Conservation (phyloP, 805 yeast genomes). For the Barnettozyma vustinii region DNA sequence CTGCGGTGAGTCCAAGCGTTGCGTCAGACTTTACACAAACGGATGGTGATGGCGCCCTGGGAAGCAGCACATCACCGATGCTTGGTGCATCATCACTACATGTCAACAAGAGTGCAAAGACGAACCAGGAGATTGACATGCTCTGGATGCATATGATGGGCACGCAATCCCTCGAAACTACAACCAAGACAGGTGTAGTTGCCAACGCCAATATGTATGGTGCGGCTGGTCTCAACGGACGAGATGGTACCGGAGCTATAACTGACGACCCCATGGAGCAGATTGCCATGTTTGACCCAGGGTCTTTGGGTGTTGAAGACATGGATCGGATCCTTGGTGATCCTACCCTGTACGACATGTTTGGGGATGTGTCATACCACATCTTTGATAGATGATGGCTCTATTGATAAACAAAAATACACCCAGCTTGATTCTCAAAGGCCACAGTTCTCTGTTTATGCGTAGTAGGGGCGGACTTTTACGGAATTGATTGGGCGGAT, state of each 20-base stretch:
- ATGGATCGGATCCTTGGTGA: slow-evolving; percentile 16
- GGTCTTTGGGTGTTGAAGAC: slow-evolving; percentile 8
- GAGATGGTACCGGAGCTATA: not conserved
- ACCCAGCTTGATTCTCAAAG: not conserved
- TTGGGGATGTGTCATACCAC: slow-evolving; percentile 9
- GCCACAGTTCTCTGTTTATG: not conserved
- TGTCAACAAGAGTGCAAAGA: slow-evolving; percentile 15
- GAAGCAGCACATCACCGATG: slow-evolving; percentile 4
- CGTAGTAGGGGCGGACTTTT: not conserved
- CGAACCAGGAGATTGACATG: slow-evolving; percentile 19
- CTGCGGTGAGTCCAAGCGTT: not conserved
- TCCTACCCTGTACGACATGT: slow-evolving; percentile 18
- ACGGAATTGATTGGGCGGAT: slow-evolving; percentile 2
- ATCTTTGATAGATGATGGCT: not conserved
- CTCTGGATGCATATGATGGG: slow-evolving; percentile 25
- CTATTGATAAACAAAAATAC: too few species aligned
- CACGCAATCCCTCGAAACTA: slow-evolving; percentile 6
- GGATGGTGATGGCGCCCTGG: not conserved
- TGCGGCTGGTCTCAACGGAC: not conserved
- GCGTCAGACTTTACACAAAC: not conserved
- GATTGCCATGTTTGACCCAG: slow-evolving; percentile 8
- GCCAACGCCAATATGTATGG: not conserved
- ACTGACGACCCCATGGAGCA: not conserved
- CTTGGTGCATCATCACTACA: slow-evolving; percentile 5
- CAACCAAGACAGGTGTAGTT: not conserved